Evolutionary conservation across 176 grass and related monocot species (phyloP), one percentile per base, ranked within the genome.

Genomic region (Alloteropsis semialata): DNA sequence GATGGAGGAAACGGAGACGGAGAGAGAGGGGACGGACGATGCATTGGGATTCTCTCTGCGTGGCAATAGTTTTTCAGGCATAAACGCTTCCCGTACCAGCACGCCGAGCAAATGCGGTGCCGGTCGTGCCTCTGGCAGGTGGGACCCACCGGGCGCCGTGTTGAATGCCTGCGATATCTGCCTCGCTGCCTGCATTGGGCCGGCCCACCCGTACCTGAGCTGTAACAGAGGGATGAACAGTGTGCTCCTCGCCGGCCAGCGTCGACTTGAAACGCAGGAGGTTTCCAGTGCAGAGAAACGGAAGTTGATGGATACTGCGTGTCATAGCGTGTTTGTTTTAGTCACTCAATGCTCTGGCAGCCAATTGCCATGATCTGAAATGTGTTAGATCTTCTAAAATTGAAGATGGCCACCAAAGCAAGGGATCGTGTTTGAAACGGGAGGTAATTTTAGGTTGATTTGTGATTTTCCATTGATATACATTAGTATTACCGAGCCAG

Each of bases 31-130:
- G n/a, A n/a, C n/a, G n/a, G n/a, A n/a, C 50, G 68, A 63, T 37
- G 87, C 86, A 8, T 84, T 72, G 84, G 89, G 92, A 87, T 86
- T 89, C 84, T 80, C 64, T 63, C 43, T 44, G 64, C 38, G 43
- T 84, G 41, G 29, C 49, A 44, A 43, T 10, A 67, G 32, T 83
- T 61, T 74, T 74, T 77, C 41, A 56, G 27, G 46, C 43, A 65
- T 13, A 68, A 30, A 84, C 34, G 82, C 82, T 84, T 10, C 36
- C 45, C 72, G 82, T 50, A 84, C 82, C 24, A 17, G 32, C 41
- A 21, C 30, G 22, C 29, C 69, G 55, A 14, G 81, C 4, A 3
- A 25, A 27, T 16, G 56, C 44, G 36, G 5, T 3, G 42, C 56
- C 0, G 28, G 10, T 32, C 1, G 58, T 30, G 70, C 15, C 30